phyloP scores from a whole-genome alignment of 2,329 filamentous ascomycete species.

The Tolypocladium ovalisporum region DNA sequence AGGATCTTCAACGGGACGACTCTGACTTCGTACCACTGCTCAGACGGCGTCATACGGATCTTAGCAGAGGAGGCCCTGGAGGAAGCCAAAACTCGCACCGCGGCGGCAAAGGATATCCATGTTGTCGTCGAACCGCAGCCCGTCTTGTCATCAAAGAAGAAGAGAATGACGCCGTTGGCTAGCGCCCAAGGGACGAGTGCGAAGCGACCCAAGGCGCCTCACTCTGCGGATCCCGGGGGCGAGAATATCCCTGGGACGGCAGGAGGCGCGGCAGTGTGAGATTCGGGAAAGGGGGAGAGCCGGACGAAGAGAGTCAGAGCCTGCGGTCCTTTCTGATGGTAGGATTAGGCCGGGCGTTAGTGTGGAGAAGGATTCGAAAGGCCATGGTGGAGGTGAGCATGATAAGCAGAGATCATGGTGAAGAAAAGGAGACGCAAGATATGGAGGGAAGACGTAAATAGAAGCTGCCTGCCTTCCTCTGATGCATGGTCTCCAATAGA shows the following conservation, averaged over 20 bases:
- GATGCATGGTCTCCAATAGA: not conserved
- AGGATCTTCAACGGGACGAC: not conserved
- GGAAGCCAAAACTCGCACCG: not conserved
- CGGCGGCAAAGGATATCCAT: not conserved
- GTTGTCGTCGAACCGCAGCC: not conserved
- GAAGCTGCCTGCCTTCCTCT: not conserved
- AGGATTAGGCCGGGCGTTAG: not conserved
- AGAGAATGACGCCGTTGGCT: not conserved
- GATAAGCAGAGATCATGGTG: not conserved
- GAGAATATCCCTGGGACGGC: not conserved
- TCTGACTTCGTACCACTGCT: not conserved
- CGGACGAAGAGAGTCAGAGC: not conserved
- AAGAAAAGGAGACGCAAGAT: no score
- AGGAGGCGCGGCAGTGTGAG: not conserved
- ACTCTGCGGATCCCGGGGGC: not conserved
- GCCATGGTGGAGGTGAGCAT: not conserved
- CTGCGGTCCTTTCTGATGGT: not conserved
- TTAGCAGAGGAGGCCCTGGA: not conserved
- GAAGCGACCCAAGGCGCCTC: not conserved
- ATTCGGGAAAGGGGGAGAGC: no score
- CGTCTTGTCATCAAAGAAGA: not conserved
- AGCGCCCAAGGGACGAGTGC: not conserved
- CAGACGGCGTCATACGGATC: conserved; percentile 1
- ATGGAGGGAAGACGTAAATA: no score
- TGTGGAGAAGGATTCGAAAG: not conserved